phyloP scores from a whole-genome alignment of 805 yeast species.

The Candida pini region DNA sequence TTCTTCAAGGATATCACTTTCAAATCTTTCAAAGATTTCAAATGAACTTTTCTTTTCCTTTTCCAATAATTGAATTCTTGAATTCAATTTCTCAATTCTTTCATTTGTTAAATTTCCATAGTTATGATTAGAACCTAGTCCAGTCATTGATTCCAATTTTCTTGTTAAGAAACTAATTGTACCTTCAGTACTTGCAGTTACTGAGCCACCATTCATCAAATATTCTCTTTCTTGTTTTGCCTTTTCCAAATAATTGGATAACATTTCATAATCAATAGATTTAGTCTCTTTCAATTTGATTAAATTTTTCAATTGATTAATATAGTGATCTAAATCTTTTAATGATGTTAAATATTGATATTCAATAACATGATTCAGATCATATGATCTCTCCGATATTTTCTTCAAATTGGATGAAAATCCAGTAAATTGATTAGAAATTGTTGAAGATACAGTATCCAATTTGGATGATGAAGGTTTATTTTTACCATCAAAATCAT shows the following conservation, averaged over 20 bases:
- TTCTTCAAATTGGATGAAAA: constrained; percentile 36
- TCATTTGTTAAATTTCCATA: constrained; percentile 39
- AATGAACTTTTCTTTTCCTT: constrained; percentile 39
- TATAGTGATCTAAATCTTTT: constrained; percentile 82
- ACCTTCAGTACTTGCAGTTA: constrained; percentile 32
- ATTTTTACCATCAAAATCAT: constrained; percentile 29
- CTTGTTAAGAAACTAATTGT: constrained; percentile 32
- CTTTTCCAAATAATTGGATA: constrained; percentile 70
- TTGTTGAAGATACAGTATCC: constrained; percentile 17
- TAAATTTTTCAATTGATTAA: constrained; percentile 56
- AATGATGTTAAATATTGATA: constrained; percentile 76
- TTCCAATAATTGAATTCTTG: constrained; percentile 38
- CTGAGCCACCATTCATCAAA: constrained; percentile 29
- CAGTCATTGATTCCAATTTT: constrained; percentile 45
- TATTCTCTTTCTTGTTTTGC: constrained; percentile 56
- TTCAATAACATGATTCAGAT: constrained; percentile 49
- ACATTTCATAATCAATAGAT: constrained; percentile 83
- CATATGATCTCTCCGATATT: constrained; percentile 23
- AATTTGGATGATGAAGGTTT: constrained; percentile 16
- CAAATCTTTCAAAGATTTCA: constrained; percentile 40
- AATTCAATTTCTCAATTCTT: constrained; percentile 34
- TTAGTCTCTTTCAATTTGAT: constrained; percentile 86
- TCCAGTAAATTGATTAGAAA: constrained; percentile 28
- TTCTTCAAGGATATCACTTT: constrained; percentile 42
- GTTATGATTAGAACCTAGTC: constrained; percentile 31